These are phyloP conservation scores for Nothophoma quercina DNA, from an alignment of 2,329 filamentous ascomycete genomes.

Conservation along the genomic window DNA sequence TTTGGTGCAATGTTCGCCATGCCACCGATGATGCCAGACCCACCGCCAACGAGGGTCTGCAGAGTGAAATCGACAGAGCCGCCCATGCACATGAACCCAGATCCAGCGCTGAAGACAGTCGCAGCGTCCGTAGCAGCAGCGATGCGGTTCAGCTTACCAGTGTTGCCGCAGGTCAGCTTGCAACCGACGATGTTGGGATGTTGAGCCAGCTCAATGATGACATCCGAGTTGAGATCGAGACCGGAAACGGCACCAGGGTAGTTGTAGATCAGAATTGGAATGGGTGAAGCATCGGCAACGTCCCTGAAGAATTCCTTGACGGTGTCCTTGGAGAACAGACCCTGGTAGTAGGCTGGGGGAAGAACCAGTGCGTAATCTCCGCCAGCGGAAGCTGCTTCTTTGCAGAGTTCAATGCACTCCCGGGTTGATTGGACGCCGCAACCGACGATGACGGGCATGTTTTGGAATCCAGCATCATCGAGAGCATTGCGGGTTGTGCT, in stretches of 20 bases:
- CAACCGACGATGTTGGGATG: slow-evolving; percentile 73
- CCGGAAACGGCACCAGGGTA: slow-evolving; percentile 70
- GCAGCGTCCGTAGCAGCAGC: slow-evolving; percentile 60
- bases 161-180: slow-evolving; percentile 75
- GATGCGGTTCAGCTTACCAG: slow-evolving; percentile 69
- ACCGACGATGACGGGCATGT: slow-evolving; percentile 77
- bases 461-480: slow-evolving; percentile 68
- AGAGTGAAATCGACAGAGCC: slow-evolving; percentile 78
- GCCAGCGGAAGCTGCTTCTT: slow-evolving; percentile 72
- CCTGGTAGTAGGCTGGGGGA: slow-evolving; percentile 78
- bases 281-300: slow-evolving; percentile 68
- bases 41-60: slow-evolving; percentile 73
- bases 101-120: slow-evolving; percentile 48
- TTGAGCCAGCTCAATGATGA: slow-evolving; percentile 65
- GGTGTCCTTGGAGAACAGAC: slow-evolving; percentile 68
- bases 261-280: slow-evolving; percentile 75
- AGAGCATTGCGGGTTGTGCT: slow-evolving; percentile 73
- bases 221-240: slow-evolving; percentile 69
- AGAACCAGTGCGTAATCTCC: slow-evolving; percentile 79
- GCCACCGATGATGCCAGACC: slow-evolving; percentile 75
- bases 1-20: slow-evolving; percentile 75
- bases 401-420: slow-evolving; percentile 74
- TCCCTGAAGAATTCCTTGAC: slow-evolving; percentile 70
- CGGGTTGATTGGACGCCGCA: slow-evolving; percentile 76
- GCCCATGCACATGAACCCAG: slow-evolving; percentile 73